Percentiles rank a stretch among this genome's conserved stretches.
These are phyloP conservation scores for Amanita subjunquillea DNA, from an alignment of 768 basidiomycete species.

Conservation along the genomic window DNA sequence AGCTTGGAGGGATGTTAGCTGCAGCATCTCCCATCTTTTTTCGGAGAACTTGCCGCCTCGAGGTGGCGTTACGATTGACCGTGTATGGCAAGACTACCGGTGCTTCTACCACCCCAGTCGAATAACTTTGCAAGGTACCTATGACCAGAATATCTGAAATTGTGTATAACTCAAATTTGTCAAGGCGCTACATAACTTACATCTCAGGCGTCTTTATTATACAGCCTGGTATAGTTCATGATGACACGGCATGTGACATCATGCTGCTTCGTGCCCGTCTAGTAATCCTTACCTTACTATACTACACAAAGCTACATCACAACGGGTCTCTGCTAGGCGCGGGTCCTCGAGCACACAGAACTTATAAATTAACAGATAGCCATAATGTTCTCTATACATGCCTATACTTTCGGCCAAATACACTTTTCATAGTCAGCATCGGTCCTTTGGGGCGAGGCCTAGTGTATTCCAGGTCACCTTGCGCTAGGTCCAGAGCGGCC, in stretches of 20 bases:
- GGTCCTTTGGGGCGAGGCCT: conserved; percentile 13
- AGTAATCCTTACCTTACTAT: background rate
- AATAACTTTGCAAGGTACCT: background rate
- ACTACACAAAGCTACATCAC: background rate
- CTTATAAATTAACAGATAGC: no score
- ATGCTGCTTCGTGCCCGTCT: background rate
- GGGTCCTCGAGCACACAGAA: no score
- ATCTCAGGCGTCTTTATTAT: background rate
- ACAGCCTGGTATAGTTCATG: background rate
- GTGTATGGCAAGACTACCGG: conserved; percentile 56
- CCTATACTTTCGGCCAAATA: conserved; percentile 23
- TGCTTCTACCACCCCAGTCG: conserved; percentile 20
- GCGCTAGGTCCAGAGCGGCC: conserved; percentile 42
- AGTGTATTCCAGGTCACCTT: conserved; percentile 35
- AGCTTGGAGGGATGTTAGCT: conserved; percentile 56
- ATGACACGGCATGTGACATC: background rate
- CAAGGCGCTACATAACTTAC: background rate
- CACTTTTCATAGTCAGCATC: conserved; percentile 18
- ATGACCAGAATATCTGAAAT: background rate
- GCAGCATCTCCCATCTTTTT: conserved; percentile 53
- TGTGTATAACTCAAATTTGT: background rate
- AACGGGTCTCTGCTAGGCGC: no score
- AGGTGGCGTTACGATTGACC: conserved; percentile 54
- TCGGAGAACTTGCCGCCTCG: conserved; percentile 25
- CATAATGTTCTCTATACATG: background rate